Conservation (phyloP, 345 rosid genomes). For the Angophora floribunda region DNA sequence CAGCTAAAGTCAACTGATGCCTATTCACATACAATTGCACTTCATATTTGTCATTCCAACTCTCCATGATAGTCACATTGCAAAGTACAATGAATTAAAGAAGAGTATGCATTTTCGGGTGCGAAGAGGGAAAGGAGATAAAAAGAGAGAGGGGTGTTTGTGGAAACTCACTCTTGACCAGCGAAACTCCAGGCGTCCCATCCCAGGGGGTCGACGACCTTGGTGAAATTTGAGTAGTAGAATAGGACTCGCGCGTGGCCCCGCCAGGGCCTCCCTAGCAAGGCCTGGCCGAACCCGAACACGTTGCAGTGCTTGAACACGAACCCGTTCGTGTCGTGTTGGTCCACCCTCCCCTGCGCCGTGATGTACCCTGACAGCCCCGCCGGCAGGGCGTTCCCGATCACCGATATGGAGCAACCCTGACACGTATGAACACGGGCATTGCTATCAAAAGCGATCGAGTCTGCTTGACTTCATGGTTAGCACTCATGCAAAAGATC, state of each 20-base stretch:
- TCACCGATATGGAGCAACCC: conserved; percentile 38
- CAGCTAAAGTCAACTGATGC: conserved; percentile 23
- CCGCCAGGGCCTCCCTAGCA: conserved; percentile 59
- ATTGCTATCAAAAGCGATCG: not conserved
- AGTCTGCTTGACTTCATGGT: not conserved
- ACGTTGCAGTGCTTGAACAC: conserved; percentile 45
- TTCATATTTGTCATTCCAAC: not conserved
- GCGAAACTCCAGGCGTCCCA: conserved; percentile 34
- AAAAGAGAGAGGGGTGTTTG: not conserved
- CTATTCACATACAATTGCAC: not conserved
- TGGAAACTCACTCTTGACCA: conserved; percentile 21
- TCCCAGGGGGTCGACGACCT: conserved; percentile 20
- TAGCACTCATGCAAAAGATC: not conserved
- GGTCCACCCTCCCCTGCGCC: conserved; percentile 40
- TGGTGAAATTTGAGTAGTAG: conserved; percentile 16
- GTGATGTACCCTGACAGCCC: conserved; percentile 39
- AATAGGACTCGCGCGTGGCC: conserved; percentile 37
- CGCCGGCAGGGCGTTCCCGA: conserved; percentile 18
- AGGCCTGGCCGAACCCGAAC: conserved; percentile 21
- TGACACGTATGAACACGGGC: not conserved
- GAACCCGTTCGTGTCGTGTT: conserved; percentile 31
- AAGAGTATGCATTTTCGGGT: not conserved
- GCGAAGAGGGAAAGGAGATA: not conserved
- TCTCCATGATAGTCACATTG: not conserved
- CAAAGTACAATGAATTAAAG: not conserved